These are phyloP conservation scores for Babesia caballi DNA, from an alignment of 169 alveolate species.

Conservation along the genomic window DNA sequence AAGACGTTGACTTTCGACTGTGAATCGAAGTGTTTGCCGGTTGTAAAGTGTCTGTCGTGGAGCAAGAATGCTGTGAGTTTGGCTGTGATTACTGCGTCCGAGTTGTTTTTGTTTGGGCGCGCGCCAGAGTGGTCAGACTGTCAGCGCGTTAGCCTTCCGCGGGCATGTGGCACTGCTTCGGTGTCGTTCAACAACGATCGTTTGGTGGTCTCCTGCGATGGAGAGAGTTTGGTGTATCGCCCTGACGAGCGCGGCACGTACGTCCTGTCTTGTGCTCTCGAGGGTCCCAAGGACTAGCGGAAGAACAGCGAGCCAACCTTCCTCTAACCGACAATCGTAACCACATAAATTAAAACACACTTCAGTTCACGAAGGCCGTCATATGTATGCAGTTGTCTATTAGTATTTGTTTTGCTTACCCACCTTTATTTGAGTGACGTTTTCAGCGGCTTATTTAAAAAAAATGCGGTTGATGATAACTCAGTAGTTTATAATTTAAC, in stretches of 20 bases:
- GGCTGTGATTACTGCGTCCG: conserved; percentile 31
- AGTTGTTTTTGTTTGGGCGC: conserved; percentile 21
- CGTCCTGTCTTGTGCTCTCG: conserved; percentile 1
- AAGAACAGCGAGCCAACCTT: neutral
- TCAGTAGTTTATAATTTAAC: no score
- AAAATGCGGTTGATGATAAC: no score
- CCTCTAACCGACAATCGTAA: neutral
- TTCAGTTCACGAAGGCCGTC: no score
- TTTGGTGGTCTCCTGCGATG: conserved; percentile 31
- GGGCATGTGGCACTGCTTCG: neutral
- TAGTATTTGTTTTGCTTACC: no score
- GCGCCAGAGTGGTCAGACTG: conserved; percentile 8
- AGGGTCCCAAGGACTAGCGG: neutral
- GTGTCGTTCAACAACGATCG: conserved; percentile 54
- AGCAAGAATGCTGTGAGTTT: conserved; percentile 29
- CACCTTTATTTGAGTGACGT: no score
- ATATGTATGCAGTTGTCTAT: no score
- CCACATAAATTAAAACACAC: neutral
- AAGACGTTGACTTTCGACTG: conserved; percentile 22
- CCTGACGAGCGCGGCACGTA: conserved; percentile 37
- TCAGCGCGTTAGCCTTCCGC: conserved; percentile 23
- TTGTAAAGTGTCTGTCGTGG: conserved; percentile 30
- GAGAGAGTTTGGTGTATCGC: conserved; percentile 21
- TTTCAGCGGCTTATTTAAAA: no score
- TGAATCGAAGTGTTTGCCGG: conserved; percentile 1